Evolutionary conservation across 345 rosid species (phyloP), one percentile per base, ranked within the genome.

Genomic region (Cochlearia excelsa): DNA sequence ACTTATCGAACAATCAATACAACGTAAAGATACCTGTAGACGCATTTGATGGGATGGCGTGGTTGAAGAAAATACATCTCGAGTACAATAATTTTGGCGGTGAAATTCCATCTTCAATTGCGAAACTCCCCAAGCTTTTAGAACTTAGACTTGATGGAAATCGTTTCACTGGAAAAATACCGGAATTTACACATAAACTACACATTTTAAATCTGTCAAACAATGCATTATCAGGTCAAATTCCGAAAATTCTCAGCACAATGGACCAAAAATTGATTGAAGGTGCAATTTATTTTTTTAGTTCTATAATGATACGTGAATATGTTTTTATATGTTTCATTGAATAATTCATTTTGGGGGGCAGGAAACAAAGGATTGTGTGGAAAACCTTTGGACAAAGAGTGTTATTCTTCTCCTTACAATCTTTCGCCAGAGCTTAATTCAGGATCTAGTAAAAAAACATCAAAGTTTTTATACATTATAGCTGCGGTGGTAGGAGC

Each of bases 301-400:
- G 11, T 6, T 45, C 28, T 7, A 23, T 23, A 2, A 45, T 33
- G 35, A 16, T 4, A 23, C 2, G 49, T 16, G 3, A 23, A n/a
- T 7, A 8, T 46, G 26, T 48, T 40, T 51, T 37, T 38, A 26
- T 9, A 2, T 27, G 9, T 37, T 48, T 41, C 46, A 39, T 33
- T 33, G 0, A 16, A n/a, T 26, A 11, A 33, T 33, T 35, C 2
- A 44, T 52, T 52, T 3, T 46, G 40, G 48, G 40, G 48, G 26
- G 48, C 74, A 92, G 98, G 94, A 5, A 93, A 89, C 70, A 64
- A 79, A 62, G 90, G 62, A 29, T 68, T 92, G 30, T 86, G 98
- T 48, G 90, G 87, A 51, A 55, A 61, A 28, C 95, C 98, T 57
- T 54, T 88, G 62, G 51, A 30, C 2, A 52, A 37, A 0, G 9